These are phyloP conservation scores for Orbilia blumenaviensis DNA, from an alignment of 2,329 filamentous ascomycete species.

Conservation along the genomic window DNA sequence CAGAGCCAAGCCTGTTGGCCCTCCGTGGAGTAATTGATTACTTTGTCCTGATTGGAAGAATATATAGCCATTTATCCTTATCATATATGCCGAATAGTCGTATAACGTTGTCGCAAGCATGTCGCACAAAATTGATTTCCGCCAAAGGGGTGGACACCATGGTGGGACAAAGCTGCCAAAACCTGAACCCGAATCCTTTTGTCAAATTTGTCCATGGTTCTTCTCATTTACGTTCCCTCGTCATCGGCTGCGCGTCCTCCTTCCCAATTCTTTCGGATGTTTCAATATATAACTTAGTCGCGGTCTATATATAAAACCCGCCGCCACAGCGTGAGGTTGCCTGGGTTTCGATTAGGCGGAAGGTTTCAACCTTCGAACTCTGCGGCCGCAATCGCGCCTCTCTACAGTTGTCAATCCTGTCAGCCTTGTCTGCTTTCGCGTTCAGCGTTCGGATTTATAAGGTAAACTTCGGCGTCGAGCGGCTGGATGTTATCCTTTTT, in stretches of 20 bases:
- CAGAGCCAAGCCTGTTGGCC: not conserved
- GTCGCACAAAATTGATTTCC: not conserved
- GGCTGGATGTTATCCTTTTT: not conserved
- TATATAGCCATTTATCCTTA: conserved; percentile 4
- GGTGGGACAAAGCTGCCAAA: not conserved
- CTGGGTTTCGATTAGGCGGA: not conserved
- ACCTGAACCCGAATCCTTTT: not conserved
- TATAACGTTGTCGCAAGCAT: conserved; percentile 3
- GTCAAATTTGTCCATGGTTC: not conserved
- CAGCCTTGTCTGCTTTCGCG: not conserved
- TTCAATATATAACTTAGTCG: not conserved
- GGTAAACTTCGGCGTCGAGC: not conserved
- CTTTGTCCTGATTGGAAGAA: conserved; percentile 3
- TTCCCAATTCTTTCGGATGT: not conserved
- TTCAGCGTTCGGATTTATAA: not conserved
- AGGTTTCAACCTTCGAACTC: not conserved
- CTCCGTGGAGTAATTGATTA: no score
- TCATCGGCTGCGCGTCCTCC: not conserved
- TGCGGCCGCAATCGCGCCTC: not conserved
- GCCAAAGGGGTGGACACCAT: no score
- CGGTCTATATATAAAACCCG: not conserved
- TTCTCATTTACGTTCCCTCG: not conserved
- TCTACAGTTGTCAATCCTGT: not conserved
- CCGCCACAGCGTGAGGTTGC: not conserved
- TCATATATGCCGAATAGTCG: not conserved